A percentile compares a stretch with the other conserved stretches of the same genome.
These are phyloP conservation scores for Leccinum rimulosum DNA, from an alignment of 768 basidiomycete genomes.

Conservation along the genomic window DNA sequence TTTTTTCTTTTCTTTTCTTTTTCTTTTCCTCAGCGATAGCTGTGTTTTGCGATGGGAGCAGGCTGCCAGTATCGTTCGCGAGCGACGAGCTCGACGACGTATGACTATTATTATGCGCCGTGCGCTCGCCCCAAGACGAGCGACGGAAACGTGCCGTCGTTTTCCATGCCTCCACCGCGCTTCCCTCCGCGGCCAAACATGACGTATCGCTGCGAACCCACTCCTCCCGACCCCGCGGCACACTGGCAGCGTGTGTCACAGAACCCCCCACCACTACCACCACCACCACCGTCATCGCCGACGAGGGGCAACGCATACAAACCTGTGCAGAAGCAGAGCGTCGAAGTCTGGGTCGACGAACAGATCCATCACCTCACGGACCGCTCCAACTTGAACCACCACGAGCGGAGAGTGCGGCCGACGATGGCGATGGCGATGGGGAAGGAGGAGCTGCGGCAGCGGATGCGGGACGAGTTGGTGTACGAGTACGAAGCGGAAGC, in stretches of 20 bases:
- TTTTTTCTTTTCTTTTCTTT: neutral
- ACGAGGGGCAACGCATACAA: constrained; percentile 39
- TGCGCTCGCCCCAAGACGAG: constrained; percentile 23
- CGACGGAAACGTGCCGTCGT: constrained; percentile 12
- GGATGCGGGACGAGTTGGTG: constrained; percentile 51
- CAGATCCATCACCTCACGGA: constrained; percentile 43
- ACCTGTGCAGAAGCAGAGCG: constrained; percentile 45
- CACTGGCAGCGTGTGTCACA: constrained; percentile 32
- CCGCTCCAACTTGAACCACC: constrained; percentile 22
- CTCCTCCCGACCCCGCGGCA: constrained; percentile 6
- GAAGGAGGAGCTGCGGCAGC: constrained; percentile 34
- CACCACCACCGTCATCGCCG: constrained; percentile 7
- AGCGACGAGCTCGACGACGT: constrained; percentile 17
- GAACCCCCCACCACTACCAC: constrained; percentile 6
- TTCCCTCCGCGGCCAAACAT: constrained; percentile 21
- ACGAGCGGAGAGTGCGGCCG: constrained; percentile 18
- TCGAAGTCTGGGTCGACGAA: constrained; percentile 64
- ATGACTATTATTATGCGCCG: constrained; percentile 17
- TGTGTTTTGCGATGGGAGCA: constrained; percentile 26
- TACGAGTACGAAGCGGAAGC: constrained; percentile 52
- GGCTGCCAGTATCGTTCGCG: constrained; percentile 30
- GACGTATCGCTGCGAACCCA: constrained; percentile 17
- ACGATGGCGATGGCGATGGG: constrained; percentile 15
- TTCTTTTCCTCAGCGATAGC: neutral
- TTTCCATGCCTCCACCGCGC: constrained; percentile 17